Evolutionary conservation across 75 land plant species (phyloP), one percentile per base, ranked within the genome.

Genomic region (Sequoiadendron giganteum): DNA sequence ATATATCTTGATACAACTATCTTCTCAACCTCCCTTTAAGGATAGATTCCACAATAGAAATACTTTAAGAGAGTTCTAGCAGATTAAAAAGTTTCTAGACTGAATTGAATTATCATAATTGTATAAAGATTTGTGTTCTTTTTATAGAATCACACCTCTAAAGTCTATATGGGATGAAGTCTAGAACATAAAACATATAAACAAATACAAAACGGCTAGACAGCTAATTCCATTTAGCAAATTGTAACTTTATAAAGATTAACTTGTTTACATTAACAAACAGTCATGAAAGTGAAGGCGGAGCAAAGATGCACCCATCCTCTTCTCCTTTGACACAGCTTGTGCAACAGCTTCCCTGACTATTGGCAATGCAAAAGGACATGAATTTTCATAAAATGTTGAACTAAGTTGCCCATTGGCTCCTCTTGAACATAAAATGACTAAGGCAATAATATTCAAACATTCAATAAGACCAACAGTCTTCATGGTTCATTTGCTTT

Each of bases 301-400:
- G 3, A 92, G 92, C 43, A 94, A 91, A 14, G 88, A 93, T 61
- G 85, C 68, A 45, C 93, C 93, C 79, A 87, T 93, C n/a, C 93
- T 25, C 84, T 91, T 14, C 40, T 94, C 84, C 88, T 92, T 73
- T 48, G 83, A n/a, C 76, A 78, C 55, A 65, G 91, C 86, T 80
- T 86, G 49, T 42, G 2, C 56, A n/a, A 87, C 70, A 86, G 93
- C 89, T 87, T 88, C 80, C 83, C 86, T 48, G 28, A 87, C 65
- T 89, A 92, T 86, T 86, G 47, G 48, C 61, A 54, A 78, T 55
- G 91, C 88, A 81, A 88, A 2, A 32, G 93, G 90, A 28, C 73
- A 9, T 87, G 52, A n/a, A 19, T 19, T 28, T 9, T 7, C 83
- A 43, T 81, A 81, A 43, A 81, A 81, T 2, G 83, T 43, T 21